Percentiles rank a stretch among this genome's conserved stretches.
Evolutionary conservation across 2,329 filamentous ascomycete genomes (phyloP).

Genomic region (Aureobasidium lini): DNA sequence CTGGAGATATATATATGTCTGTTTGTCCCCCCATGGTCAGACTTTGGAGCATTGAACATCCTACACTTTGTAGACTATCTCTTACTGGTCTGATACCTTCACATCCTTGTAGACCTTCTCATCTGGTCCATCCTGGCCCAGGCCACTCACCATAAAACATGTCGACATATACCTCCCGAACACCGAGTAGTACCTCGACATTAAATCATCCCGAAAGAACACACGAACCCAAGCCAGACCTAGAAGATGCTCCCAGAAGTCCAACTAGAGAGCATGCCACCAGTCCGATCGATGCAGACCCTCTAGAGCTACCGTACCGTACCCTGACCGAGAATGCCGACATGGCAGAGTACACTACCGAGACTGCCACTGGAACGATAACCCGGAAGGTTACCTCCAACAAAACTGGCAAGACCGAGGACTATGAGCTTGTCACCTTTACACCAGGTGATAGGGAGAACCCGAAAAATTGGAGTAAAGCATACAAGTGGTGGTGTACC

Average conservation of each 20-base stretch:
- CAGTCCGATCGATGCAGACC: neutral
- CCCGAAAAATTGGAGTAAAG: constrained; percentile 38
- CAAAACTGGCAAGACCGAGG: constrained; percentile 18
- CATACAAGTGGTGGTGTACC: constrained; percentile 50
- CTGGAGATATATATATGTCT: neutral
- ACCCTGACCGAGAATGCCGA: constrained; percentile 17
- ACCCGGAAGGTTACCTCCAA: constrained; percentile 22
- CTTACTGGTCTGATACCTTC: neutral
- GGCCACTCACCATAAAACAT: neutral
- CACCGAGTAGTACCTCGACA: neutral
- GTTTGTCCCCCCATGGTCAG: neutral
- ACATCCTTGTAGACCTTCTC: neutral
- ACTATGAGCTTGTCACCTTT: constrained; percentile 63
- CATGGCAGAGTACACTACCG: constrained; percentile 24
- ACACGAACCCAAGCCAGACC: neutral
- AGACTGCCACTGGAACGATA: constrained; percentile 18
- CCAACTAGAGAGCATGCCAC: neutral
- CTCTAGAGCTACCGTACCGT: constrained; percentile 18
- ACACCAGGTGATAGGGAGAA: constrained; percentile 46
- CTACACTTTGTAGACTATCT: neutral
- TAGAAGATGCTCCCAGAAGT: neutral
- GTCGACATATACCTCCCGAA: neutral
- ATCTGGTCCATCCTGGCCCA: neutral
- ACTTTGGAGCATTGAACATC: neutral
- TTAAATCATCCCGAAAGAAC: neutral